Conservation (phyloP, 345 rosid genomes). For the Syzygium jambos region DNA sequence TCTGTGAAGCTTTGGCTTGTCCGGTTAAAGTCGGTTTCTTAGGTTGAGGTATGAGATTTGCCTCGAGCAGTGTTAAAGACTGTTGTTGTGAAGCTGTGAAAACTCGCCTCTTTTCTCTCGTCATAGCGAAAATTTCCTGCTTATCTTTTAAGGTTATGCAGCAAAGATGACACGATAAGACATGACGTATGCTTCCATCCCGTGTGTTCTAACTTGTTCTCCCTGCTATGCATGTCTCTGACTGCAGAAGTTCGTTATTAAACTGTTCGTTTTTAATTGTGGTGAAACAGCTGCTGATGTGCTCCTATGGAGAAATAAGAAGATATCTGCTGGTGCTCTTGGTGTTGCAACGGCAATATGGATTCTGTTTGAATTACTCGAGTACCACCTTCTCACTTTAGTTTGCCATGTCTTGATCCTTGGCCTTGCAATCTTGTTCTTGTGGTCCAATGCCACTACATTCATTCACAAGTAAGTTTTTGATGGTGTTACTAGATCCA, state of each 20-base stretch:
- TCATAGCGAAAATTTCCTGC: neutral
- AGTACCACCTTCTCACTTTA: constrained; percentile 73
- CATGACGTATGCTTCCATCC: neutral
- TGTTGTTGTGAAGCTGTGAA: neutral
- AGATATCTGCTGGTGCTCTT: constrained; percentile 74
- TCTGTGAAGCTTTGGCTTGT: neutral
- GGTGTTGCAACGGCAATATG: constrained; percentile 72
- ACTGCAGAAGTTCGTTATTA: neutral
- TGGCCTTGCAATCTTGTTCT: constrained; percentile 64
- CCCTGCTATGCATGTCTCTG: neutral
- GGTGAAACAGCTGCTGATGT: constrained; percentile 36
- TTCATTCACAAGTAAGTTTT: constrained; percentile 81
- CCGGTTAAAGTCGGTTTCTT: neutral
- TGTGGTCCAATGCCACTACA: constrained; percentile 82
- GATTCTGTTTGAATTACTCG: constrained; percentile 74
- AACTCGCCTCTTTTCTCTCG: neutral
- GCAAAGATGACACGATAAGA: neutral
- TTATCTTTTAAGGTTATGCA: neutral
- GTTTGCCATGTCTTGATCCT: constrained; percentile 65
- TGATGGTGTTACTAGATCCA: neutral
- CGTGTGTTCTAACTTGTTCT: neutral
- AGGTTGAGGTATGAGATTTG: neutral
- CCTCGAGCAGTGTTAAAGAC: neutral
- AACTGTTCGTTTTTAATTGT: neutral
- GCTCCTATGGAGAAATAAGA: constrained; percentile 95